Base-by-base conservation (phyloP, 345 rosid species). In the Eucalyptus victrix region DNA sequence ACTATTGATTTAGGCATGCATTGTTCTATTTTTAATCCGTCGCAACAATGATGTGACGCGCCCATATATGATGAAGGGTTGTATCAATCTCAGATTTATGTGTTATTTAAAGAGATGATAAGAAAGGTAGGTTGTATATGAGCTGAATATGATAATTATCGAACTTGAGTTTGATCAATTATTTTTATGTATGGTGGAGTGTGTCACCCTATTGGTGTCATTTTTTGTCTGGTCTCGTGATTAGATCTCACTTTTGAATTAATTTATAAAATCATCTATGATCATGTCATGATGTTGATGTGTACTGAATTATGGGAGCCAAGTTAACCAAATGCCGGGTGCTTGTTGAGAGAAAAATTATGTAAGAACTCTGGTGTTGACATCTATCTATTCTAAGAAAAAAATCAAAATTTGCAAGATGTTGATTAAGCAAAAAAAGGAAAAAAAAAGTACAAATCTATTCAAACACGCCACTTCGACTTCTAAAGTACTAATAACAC, bases 31-130 rank as follows among this genome's bases (percentile, higher is more conserved):
- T 72, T 21, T 19, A 37, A 72, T 53, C 10, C 5, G 1, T 21
- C 26, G 0, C 0, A 0, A 9, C 2, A 24, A 24, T 24, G 12
- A 56, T 1, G 0, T 24, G 30, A 24, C 3, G 2, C 1, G 3
- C 0, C 30, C 62, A 56, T 56, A 23, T 0, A 24, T 24, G 0
- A 10, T 24, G 13, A 56, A 56, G 62, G 62, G 0, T 56, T 56
- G 13, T 24, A 10, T 56, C 62, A 56, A 56, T 56, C 30, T 24
- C 0, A 24, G 0, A 0, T 4, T 56, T 24, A 4, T 56, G 6
- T 56, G 1, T 56, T 56, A 56, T 56, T 23, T 56, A 24, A 56
- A 24, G 62, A 56, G 30, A 56, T 56, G 62, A 56, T 56, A 56
- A 56, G 62, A 56, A 56, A 56, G 62, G 6, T 56, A 56, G 13